These are phyloP conservation scores for Mycena citricolor DNA, from an alignment of 1,284 basidiomycete species.

Conservation along the genomic window DNA sequence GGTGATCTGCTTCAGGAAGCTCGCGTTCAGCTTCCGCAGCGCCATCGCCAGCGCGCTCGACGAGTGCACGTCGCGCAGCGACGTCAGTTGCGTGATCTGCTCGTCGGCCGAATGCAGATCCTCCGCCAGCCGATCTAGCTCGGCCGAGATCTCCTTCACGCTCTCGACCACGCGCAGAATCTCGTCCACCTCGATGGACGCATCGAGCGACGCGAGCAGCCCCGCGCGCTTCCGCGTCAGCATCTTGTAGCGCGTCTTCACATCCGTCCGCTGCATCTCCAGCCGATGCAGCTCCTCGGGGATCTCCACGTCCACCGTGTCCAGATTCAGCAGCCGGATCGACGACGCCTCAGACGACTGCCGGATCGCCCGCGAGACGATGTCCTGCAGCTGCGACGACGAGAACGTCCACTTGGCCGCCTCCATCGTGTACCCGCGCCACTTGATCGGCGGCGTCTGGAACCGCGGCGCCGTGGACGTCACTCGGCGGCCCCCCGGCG, in stretches of 20 bases:
- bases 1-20: constrained; percentile 59
- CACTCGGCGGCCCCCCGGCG: constrained; percentile 20
- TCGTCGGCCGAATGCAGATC: constrained; percentile 62
- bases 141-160: constrained; percentile 47
- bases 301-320: constrained; percentile 62
- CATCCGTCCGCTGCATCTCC: constrained; percentile 55
- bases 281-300: constrained; percentile 60
- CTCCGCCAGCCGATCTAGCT: constrained; percentile 61
- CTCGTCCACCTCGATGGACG: constrained; percentile 43
- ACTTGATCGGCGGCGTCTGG: constrained; percentile 53
- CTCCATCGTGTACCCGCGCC: constrained; percentile 73
- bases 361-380: constrained; percentile 70
- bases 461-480: constrained; percentile 52
- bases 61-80: constrained; percentile 61
- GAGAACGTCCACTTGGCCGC: constrained; percentile 81
- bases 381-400: constrained; percentile 63
- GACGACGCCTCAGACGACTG: constrained; percentile 67
- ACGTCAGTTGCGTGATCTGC: constrained; percentile 61
- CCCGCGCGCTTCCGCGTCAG: constrained; percentile 51
- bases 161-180: constrained; percentile 49
- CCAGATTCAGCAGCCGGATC: constrained; percentile 61
- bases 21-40: constrained; percentile 70
- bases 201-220: constrained; percentile 48
- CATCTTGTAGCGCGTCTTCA: constrained; percentile 63
- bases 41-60: constrained; percentile 76